These are phyloP conservation scores for Eimeria falciformis DNA, from an alignment of 169 alveolate species.

Conservation along the genomic window DNA sequence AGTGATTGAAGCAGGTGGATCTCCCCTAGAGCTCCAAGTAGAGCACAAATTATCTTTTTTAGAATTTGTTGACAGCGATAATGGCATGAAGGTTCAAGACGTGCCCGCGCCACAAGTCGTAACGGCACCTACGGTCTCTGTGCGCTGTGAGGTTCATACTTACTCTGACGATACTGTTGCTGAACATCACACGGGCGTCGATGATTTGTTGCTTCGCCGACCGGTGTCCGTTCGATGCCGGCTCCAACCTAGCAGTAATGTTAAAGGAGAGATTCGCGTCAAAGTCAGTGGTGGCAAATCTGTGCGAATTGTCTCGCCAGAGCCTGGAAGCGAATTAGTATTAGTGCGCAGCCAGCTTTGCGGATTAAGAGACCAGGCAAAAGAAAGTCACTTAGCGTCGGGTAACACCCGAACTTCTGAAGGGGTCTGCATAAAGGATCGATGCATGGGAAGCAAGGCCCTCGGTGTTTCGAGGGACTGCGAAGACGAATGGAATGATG, in stretches of 20 bases:
- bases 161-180: constrained; percentile 7
- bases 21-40: constrained; percentile 27
- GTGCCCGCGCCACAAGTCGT: background rate
- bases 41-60: background rate
- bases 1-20: background rate
- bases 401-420: background rate
- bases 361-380: too few relatives aligned
- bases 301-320: constrained; percentile 9
- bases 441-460: background rate
- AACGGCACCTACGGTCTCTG: constrained; percentile 50
- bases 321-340: constrained; percentile 5
- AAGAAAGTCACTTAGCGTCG: background rate
- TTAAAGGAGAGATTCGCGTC: background rate
- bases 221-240: constrained; percentile 44
- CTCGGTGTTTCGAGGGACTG: background rate
- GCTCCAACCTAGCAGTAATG: background rate
- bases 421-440: background rate
- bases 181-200: too few relatives aligned
- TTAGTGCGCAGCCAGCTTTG: background rate
- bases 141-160: constrained; percentile 30
- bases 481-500: background rate
- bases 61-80: background rate
- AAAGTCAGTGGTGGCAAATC: background rate
- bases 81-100: background rate
- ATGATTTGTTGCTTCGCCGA: background rate